Evolutionary conservation across 2,329 filamentous ascomycete species (phyloP), one percentile per base, ranked within the genome.

Genomic region (Neurospora sp.): DNA sequence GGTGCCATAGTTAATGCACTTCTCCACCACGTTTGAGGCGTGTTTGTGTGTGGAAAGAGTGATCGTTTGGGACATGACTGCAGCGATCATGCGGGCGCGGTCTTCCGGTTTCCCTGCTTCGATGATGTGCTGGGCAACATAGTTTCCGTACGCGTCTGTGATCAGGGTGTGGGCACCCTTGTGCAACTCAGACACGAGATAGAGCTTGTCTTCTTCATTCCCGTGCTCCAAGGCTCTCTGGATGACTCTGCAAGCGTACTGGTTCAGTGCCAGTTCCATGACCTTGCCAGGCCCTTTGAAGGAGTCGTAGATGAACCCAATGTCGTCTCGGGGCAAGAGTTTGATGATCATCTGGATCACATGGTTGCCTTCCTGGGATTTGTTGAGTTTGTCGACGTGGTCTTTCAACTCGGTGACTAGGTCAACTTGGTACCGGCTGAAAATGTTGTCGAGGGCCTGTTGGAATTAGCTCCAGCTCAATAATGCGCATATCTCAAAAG

Each of bases 21-120:
- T 95, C 80, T 99, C 96, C 0, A 99, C 95, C 2, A 99, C 95
- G 75, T 99, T 98, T 77, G 94, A 97, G 0, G 96, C 95, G 77
- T 92, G 96, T 79, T 99, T 99, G 82, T 98, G 93, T 83, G 93
- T 97, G 36, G 93, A 97, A 75, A 93, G 89, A 1, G 83, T 82
- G 46, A 97, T 80, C 2, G 97, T 83, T 70, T 93, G 87, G 12
- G 84, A 83, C 73, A 90, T 89, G 73, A 98, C 90, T 66, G 93
- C 83, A 36, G 85, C 81, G 69, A 97, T 91, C 76, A 97, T 90
- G 75, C 85, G 88, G 15, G 85, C 84, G 23, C 89, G 88, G 76
- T 97, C 93, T 69, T 90, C 88, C 4, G 87, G 84, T 68, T 89
- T 86, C 33, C 94, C 94, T 73, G 92, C 88, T 71, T 90, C 84